Evolutionary conservation across 2,329 filamentous ascomycete species (phyloP).

Genomic region (Fusarium brevicatenulatum): DNA sequence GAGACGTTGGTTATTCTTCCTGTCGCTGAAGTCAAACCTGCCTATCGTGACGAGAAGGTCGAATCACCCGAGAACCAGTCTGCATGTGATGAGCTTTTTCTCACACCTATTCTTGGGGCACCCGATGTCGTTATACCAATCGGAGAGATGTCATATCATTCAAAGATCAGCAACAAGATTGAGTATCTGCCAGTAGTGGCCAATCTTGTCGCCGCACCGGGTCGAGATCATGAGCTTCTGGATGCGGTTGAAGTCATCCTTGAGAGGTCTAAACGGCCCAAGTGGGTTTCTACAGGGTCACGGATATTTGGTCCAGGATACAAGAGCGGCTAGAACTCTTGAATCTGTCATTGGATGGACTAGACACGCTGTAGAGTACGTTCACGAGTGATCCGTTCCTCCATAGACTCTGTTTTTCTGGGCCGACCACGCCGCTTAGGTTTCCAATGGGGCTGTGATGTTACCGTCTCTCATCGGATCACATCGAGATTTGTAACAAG

Average conservation of each 20-base stretch:
- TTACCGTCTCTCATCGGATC: too few species aligned
- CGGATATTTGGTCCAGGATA: too few species aligned
- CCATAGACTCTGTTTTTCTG: too few species aligned
- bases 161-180: neutral
- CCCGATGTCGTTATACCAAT: neutral
- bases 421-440: too few species aligned
- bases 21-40: neutral
- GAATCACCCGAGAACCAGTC: neutral
- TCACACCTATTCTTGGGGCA: accelerated
- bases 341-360: too few species aligned
- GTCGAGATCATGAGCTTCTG: neutral
- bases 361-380: too few species aligned
- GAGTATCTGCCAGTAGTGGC: neutral
- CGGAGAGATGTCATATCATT: accelerated
- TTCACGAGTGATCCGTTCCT: too few species aligned
- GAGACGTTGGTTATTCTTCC: neutral
- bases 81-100: neutral
- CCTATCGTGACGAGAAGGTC: neutral
- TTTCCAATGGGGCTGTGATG: too few species aligned
- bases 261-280: neutral
- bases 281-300: accelerated
- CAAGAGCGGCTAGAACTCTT: too few species aligned
- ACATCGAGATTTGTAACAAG: too few species aligned
- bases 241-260: too few species aligned
- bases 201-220: neutral